Percentiles rank a stretch among this genome's conserved stretches.
Evolutionary conservation across 176 grass and related monocot species (phyloP).

Genomic region (Carex myosuroides): DNA sequence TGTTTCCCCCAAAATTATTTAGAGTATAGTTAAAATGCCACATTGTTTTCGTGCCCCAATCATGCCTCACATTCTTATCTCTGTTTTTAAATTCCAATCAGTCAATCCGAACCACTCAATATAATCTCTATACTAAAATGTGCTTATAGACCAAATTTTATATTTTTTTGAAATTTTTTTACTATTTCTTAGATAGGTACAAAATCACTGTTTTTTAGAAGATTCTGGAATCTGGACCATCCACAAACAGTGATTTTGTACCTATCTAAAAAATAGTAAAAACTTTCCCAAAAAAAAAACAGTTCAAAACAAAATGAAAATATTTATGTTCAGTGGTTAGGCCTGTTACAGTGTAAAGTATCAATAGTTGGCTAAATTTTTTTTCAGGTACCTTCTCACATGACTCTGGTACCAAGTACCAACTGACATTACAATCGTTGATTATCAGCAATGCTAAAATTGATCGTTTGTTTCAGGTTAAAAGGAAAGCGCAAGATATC

Average conservation of each 20-base stretch:
- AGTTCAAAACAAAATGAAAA: background rate
- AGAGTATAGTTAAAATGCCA: background rate
- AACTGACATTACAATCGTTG: background rate
- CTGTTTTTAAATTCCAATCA: too few relatives aligned
- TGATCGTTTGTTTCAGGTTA: slow-evolving; percentile 30
- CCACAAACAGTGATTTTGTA: too few relatives aligned
- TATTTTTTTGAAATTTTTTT: too few relatives aligned
- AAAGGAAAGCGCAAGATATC: slow-evolving; percentile 58
- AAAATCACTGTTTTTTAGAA: too few relatives aligned
- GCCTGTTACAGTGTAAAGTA: background rate
- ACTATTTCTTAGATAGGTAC: too few relatives aligned
- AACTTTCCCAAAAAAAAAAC: background rate
- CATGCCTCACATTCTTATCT: background rate
- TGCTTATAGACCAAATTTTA: too few relatives aligned
- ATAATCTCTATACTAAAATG: too few relatives aligned
- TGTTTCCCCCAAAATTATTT: background rate
- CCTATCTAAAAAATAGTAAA: too few relatives aligned
- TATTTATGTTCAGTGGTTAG: background rate
- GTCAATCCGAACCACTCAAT: too few relatives aligned
- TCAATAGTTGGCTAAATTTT: background rate
- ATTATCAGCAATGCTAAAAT: slow-evolving; percentile 7
- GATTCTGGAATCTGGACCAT: too few relatives aligned
- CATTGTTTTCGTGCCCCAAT: background rate
- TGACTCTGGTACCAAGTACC: background rate
- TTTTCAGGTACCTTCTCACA: background rate